Conservation (phyloP, 331 rosid genomes). For the Quercus lobata region DNA sequence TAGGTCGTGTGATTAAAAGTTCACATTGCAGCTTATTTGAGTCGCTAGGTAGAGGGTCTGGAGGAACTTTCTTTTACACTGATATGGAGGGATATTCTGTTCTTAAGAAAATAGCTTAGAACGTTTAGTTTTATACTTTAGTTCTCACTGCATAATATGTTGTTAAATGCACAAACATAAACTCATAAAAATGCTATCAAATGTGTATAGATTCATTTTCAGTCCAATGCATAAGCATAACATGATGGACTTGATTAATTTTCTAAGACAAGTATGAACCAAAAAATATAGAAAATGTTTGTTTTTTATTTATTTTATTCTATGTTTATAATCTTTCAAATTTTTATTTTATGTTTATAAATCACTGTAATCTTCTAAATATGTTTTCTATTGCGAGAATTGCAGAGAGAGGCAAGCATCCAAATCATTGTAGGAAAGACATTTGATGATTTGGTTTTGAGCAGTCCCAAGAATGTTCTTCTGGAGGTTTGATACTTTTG, state of each 20-base stretch:
- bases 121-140: neutral
- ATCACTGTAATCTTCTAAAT: neutral
- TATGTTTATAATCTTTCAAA: neutral
- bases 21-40: no score
- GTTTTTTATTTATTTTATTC: neutral
- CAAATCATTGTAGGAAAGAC: slow-evolving; percentile 65
- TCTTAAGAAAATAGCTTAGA: neutral
- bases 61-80: no score
- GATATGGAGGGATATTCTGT: no score
- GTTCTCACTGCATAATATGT: neutral
- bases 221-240: neutral
- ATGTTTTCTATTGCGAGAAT: slow-evolving; percentile 15
- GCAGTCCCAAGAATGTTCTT: slow-evolving; percentile 60
- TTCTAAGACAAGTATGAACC: neutral
- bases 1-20: no score
- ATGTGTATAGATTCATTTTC: neutral
- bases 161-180: neutral
- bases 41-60: no score
- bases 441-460: slow-evolving; percentile 64
- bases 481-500: slow-evolving; percentile 66
- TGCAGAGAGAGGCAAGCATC: slow-evolving; percentile 66
- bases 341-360: neutral
- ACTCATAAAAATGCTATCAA: neutral
- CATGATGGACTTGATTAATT: slow-evolving; percentile 4
- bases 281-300: neutral